Evolutionary conservation across 805 yeast species (phyloP), one percentile per base, ranked within the genome.

Genomic region (Lipomyces sp.): DNA sequence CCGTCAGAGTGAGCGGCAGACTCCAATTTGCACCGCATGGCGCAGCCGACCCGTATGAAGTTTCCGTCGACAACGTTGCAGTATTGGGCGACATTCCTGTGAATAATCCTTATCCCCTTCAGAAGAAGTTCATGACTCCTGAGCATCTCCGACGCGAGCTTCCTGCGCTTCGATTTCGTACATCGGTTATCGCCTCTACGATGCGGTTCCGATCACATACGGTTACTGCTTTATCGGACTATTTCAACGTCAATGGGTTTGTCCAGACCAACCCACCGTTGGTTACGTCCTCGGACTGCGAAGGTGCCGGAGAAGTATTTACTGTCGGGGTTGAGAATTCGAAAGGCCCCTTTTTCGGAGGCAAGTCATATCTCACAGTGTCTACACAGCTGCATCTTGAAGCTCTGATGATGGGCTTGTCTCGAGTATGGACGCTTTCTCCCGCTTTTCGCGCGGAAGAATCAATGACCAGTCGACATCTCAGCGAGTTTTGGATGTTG

Each of bases 401-500:
- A 65, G 86, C 82, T 1, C 66, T 86, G 43, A 79, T 90, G 16
- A 76, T 82, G 41, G 83, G 96, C 0, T 66, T 90, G 28, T 77
- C 81, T 40, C 71, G 95, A 42, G 97, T 85, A 1, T 93, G 95
- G 93, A 81, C 95, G 0, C 63, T 91, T 22, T 75, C 89, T 0
- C 98, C 98, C 1, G 87, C 96, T 51, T 93, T 93, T 65, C 74
- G 99, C 57, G 98, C 98, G 0, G 99, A 93, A 63, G 78, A 78
- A 44, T 84, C 95, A 50, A 90, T 88, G 63, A 93, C 99, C 0
- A 86, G 82, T 61, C 75, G 98, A 45, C 99, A 93, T 66, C 69
- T 93, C 51, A 79, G 91, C 52, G 99, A 93, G 67, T 93, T 93
- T 67, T 93, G 97, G 97, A 90, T 93, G 97, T 69, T 93, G 2